These are phyloP conservation scores for Aspergillus amoenus DNA, from an alignment of 2,329 filamentous ascomycete species.

Conservation along the genomic window DNA sequence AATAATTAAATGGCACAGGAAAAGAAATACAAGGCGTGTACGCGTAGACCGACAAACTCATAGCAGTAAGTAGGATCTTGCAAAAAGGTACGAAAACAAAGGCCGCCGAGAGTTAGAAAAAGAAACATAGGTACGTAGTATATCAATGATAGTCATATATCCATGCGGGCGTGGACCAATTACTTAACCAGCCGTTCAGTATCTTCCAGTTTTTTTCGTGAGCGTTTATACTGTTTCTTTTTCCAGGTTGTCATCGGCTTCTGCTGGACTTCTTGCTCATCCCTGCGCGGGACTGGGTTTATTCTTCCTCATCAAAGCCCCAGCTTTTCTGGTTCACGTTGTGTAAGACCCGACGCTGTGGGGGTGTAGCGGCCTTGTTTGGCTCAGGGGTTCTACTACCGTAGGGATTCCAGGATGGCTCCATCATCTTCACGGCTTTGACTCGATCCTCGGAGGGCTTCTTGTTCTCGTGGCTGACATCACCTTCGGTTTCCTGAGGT, in stretches of 20 bases:
- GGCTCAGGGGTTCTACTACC: conserved; percentile 41
- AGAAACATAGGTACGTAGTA: not conserved
- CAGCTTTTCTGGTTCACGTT: conserved; percentile 41
- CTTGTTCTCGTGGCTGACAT: conserved; percentile 41
- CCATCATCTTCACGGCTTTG: conserved; percentile 73
- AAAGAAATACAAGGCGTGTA: not conserved
- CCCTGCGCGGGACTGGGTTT: not conserved
- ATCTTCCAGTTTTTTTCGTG: not conserved
- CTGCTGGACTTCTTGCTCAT: not conserved
- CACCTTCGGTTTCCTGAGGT: conserved; percentile 28
- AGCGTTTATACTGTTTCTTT: not conserved
- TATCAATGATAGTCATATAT: conserved; percentile 10
- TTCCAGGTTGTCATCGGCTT: not conserved
- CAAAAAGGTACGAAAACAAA: not conserved
- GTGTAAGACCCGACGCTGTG: conserved; percentile 25
- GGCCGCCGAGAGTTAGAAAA: not conserved
- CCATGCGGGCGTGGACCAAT: conserved; percentile 16
- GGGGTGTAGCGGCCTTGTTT: conserved; percentile 25
- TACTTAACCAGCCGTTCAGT: conserved; percentile 6
- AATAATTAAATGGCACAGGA: not conserved
- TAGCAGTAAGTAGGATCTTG: not conserved
- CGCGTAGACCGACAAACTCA: not conserved
- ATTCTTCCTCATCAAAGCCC: conserved; percentile 39
- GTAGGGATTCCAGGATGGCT: conserved; percentile 53
- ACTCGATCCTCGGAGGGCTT: conserved; percentile 58